These are phyloP conservation scores for Wickerhamomyces chaumierensis DNA, from an alignment of 805 yeast species.

Conservation along the genomic window DNA sequence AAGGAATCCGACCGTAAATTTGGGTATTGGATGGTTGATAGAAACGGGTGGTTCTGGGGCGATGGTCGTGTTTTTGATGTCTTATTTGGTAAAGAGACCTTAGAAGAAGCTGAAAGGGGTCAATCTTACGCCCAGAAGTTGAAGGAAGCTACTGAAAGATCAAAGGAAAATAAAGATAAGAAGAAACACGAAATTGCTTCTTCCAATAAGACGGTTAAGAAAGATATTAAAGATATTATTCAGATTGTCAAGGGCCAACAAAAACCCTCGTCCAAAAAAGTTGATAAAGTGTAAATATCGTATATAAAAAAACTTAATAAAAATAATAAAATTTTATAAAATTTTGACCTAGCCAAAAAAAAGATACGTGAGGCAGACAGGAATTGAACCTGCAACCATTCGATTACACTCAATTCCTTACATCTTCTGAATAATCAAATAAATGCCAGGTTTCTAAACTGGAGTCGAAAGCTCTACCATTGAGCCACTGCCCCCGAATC, in stretches of 20 bases:
- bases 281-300: too few relatives aligned
- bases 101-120: constrained; percentile 55
- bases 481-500: constrained; percentile 45
- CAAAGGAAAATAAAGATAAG: constrained; percentile 11
- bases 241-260: constrained; percentile 7
- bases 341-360: too few relatives aligned
- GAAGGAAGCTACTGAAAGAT: constrained; percentile 11
- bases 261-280: too few relatives aligned
- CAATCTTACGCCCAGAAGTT: constrained; percentile 13
- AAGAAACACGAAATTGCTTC: constrained; percentile 13
- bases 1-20: constrained; percentile 42
- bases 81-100: constrained; percentile 67
- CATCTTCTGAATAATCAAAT: too few relatives aligned
- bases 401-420: too few relatives aligned
- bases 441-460: too few relatives aligned
- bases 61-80: constrained; percentile 80
- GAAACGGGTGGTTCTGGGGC: constrained; percentile 88
- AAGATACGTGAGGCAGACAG: too few relatives aligned
- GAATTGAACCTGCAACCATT: too few relatives aligned
- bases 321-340: too few relatives aligned
- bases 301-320: too few relatives aligned
- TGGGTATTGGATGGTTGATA: constrained; percentile 61
- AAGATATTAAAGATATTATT: constrained; percentile 12
- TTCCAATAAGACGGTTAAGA: constrained; percentile 10
- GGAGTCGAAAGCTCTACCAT: constrained; percentile 77